Evolutionary conservation across 768 basidiomycete species (phyloP).

Genomic region (Termitomyces sp.): DNA sequence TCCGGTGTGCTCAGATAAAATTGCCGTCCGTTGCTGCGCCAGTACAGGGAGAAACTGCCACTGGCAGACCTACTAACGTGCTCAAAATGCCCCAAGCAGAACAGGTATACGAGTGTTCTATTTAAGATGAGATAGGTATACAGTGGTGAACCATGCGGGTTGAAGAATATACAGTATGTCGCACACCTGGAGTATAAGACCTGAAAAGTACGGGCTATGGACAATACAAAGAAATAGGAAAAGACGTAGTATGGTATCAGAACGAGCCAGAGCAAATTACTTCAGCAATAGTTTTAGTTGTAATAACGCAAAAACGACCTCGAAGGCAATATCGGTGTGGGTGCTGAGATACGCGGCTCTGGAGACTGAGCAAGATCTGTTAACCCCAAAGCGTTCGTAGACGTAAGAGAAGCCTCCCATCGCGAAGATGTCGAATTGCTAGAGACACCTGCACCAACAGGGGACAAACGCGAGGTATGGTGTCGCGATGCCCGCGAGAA

Average conservation of each 20-base stretch:
- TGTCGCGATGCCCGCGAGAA: conserved; percentile 3
- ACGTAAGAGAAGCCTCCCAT: neutral
- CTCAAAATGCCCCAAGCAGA: neutral
- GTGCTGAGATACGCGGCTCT: conserved; percentile 11
- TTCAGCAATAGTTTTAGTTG: neutral
- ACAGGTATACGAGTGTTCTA: too few species aligned
- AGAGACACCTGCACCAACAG: neutral
- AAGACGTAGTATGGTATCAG: neutral
- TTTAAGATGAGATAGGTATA: neutral
- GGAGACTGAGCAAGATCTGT: conserved; percentile 2
- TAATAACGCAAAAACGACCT: conserved; percentile 4
- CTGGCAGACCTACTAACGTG: neutral
- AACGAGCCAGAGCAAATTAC: neutral
- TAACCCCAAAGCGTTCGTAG: conserved; percentile 8
- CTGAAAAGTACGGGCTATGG: neutral
- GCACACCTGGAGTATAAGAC: neutral
- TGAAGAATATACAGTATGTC: neutral
- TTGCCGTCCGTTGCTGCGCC: neutral
- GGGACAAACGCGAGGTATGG: neutral
- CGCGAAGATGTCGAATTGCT: neutral
- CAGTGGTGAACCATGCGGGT: neutral
- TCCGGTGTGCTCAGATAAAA: too few species aligned
- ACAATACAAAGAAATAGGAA: neutral
- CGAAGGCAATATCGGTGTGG: conserved; percentile 6
- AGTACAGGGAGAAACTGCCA: neutral